Conservation (phyloP, 1,139 yeast genomes). For the Yamadazyma friedrichii region DNA sequence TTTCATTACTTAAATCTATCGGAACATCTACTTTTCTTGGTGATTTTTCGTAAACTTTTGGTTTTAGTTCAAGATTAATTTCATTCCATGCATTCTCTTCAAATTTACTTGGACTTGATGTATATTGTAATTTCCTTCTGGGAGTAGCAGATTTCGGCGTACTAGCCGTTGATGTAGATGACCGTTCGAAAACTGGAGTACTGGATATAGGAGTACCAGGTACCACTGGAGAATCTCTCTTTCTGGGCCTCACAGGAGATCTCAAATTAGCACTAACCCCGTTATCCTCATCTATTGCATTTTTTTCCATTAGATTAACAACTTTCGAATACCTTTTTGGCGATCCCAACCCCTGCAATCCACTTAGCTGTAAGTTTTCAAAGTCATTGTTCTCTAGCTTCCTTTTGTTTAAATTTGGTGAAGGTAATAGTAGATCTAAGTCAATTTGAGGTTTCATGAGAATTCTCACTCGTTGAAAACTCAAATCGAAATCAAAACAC, state of each 20-base stretch:
- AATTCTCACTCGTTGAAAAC: background rate
- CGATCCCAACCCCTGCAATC: conserved; percentile 10
- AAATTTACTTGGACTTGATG: conserved; percentile 3
- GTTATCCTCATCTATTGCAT: background rate
- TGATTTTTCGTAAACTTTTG: conserved; percentile 6
- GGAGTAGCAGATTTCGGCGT: background rate
- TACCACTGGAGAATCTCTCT: background rate
- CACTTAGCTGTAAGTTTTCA: conserved; percentile 6
- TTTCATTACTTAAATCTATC: conserved; percentile 2
- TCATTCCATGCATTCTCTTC: conserved; percentile 23
- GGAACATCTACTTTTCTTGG: background rate
- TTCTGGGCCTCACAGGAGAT: background rate
- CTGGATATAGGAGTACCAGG: background rate
- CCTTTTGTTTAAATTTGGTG: background rate
- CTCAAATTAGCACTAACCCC: background rate
- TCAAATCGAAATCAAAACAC: background rate
- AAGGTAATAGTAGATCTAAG: background rate
- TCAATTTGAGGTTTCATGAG: background rate
- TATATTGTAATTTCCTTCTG: background rate
- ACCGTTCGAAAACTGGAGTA: no score
- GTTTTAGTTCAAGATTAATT: conserved; percentile 16
- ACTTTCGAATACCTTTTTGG: conserved; percentile 20
- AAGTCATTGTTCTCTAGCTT: background rate
- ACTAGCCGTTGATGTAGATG: background rate
- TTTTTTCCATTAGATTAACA: conserved; percentile 11